A percentile compares a stretch with the other conserved stretches of the same genome.
Evolutionary conservation across 805 yeast genomes (phyloP).

Genomic region (Wickerhamiella qilinensis): DNA sequence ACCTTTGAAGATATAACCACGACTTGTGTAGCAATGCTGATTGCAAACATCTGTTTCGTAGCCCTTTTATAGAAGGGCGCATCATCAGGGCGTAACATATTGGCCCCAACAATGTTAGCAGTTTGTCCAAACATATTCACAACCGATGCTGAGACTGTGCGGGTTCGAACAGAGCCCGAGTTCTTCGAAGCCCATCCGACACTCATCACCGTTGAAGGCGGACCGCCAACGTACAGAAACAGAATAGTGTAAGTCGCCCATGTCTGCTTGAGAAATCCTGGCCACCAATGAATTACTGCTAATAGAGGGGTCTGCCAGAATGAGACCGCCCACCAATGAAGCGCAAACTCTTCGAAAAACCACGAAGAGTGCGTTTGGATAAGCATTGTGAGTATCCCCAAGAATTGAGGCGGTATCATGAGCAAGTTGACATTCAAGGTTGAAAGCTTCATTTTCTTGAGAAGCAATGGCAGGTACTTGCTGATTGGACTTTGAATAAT

Average conservation of each 20-base stretch:
- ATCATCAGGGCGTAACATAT: slow-evolving; percentile 42
- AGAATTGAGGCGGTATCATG: slow-evolving; percentile 34
- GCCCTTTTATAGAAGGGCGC: slow-evolving; percentile 46
- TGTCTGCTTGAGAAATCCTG: slow-evolving; percentile 10
- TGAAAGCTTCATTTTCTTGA: slow-evolving; percentile 32
- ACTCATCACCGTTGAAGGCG: slow-evolving; percentile 14
- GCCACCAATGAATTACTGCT: slow-evolving; percentile 14
- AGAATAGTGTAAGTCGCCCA: slow-evolving; percentile 21
- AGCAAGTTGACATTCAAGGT: slow-evolving; percentile 34
- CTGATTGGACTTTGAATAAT: slow-evolving; percentile 23
- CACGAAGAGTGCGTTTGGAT: slow-evolving; percentile 9
- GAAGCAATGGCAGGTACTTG: slow-evolving; percentile 31
- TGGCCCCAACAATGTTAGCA: slow-evolving; percentile 36
- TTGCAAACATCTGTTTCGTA: slow-evolving; percentile 22
- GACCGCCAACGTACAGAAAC: slow-evolving; percentile 16
- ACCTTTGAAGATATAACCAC: slow-evolving; percentile 14
- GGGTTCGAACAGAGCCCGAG: slow-evolving; percentile 42
- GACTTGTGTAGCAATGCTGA: slow-evolving; percentile 12
- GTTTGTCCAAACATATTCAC: slow-evolving; percentile 51
- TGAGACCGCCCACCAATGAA: slow-evolving; percentile 5
- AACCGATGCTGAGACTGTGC: slow-evolving; percentile 50
- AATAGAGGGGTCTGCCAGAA: slow-evolving; percentile 12
- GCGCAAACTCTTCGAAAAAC: slow-evolving; percentile 7
- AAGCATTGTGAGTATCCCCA: slow-evolving; percentile 13
- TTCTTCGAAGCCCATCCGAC: slow-evolving; percentile 41